Evolutionary conservation across 2,329 filamentous ascomycete species (phyloP).

Genomic region (Ambrosiella cleistominuta): DNA sequence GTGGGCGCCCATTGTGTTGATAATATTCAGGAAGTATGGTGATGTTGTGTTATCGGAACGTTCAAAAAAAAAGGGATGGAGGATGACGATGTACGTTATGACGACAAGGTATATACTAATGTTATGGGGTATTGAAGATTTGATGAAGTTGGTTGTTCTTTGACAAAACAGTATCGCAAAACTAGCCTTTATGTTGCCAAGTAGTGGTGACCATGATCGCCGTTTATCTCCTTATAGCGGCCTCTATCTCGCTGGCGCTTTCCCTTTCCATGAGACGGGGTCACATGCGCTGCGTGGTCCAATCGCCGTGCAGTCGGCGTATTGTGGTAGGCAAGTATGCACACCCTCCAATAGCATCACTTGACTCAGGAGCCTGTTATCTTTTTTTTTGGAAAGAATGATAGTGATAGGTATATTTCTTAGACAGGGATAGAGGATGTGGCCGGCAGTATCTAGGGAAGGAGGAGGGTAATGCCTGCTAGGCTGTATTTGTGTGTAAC

Average conservation of each 20-base stretch:
- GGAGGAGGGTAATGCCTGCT: neutral
- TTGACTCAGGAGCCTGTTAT: neutral
- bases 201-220: slow-evolving; percentile 6
- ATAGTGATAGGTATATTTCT: neutral
- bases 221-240: slow-evolving; percentile 2
- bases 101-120: neutral
- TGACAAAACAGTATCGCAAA: neutral
- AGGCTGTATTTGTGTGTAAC: neutral
- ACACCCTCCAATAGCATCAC: slow-evolving; percentile 8
- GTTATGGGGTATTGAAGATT: neutral
- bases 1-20: slow-evolving; percentile 10
- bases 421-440: neutral
- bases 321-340: neutral
- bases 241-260: slow-evolving; percentile 4
- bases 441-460: neutral
- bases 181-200: neutral
- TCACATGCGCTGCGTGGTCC: slow-evolving; percentile 3
- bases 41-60: neutral
- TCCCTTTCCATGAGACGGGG: slow-evolving; percentile 9
- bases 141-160: neutral
- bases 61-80: neutral
- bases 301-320: slow-evolving; percentile 6
- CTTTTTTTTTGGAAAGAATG: neutral
- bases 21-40: neutral
- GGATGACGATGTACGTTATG: neutral